phyloP scores from a whole-genome alignment of 2,329 filamentous ascomycete species.

The Pyrenophora teres region DNA sequence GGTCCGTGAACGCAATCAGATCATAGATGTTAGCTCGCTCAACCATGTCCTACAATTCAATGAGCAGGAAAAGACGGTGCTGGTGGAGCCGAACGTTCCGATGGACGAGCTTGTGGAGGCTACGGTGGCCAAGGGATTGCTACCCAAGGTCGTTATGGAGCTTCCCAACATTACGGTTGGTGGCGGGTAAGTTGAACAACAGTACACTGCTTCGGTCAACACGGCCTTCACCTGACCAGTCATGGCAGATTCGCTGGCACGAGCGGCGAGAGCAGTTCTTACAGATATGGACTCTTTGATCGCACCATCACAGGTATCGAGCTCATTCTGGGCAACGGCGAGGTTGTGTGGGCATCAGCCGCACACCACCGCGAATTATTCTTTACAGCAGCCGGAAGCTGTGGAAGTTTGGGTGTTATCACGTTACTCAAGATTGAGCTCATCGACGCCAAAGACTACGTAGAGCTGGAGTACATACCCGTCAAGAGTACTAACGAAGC shows the following conservation, averaged over 20 bases:
- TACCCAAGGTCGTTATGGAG: slow-evolving; percentile 72
- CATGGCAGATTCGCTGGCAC: slow-evolving; percentile 62
- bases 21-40: slow-evolving; percentile 57
- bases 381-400: slow-evolving; percentile 62
- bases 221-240: slow-evolving; percentile 2
- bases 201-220: background rate
- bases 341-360: slow-evolving; percentile 55
- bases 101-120: slow-evolving; percentile 68
- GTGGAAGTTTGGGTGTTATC: slow-evolving; percentile 65
- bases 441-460: slow-evolving; percentile 59
- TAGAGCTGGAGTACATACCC: slow-evolving; percentile 67
- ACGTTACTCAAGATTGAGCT: slow-evolving; percentile 65
- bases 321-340: slow-evolving; percentile 65
- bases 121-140: slow-evolving; percentile 59
- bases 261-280: slow-evolving; percentile 69
- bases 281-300: slow-evolving; percentile 70
- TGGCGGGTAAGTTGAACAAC: slow-evolving; percentile 52
- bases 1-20: slow-evolving; percentile 46
- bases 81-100: slow-evolving; percentile 71
- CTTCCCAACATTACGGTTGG: slow-evolving; percentile 72
- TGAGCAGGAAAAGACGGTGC: slow-evolving; percentile 47
- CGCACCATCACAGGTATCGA: slow-evolving; percentile 65
- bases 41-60: slow-evolving; percentile 55
- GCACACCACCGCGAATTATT: slow-evolving; percentile 59
- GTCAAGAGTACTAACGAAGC: slow-evolving; percentile 56